A percentile compares a stretch with the other conserved stretches of the same genome.
Evolutionary conservation across 2,329 filamentous ascomycete genomes (phyloP).

Genomic region (Pyrenophora graminea): DNA sequence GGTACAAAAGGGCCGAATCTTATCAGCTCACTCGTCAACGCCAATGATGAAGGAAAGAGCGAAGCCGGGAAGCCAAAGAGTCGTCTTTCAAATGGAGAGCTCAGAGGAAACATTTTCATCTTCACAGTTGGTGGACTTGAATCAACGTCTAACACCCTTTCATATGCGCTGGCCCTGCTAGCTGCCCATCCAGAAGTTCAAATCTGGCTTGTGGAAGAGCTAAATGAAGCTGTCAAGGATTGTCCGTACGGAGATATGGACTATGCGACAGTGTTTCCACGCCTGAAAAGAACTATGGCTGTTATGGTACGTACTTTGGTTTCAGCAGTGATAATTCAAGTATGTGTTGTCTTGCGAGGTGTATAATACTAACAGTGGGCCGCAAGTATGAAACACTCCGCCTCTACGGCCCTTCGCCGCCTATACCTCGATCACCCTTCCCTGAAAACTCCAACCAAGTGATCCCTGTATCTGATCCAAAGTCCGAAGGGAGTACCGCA

Average conservation of each 20-base stretch:
- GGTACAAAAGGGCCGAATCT: slow-evolving; percentile 31
- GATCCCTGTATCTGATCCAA: slow-evolving; percentile 4
- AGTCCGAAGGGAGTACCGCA: neutral
- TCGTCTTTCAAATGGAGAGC: slow-evolving; percentile 25
- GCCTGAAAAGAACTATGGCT: slow-evolving; percentile 51
- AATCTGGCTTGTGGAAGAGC: slow-evolving; percentile 58
- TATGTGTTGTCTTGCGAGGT: neutral
- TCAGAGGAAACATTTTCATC: slow-evolving; percentile 39
- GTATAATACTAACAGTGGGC: neutral
- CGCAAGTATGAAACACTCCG: slow-evolving; percentile 36
- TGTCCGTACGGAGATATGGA: slow-evolving; percentile 16
- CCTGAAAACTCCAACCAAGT: slow-evolving; percentile 1
- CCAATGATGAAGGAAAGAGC: slow-evolving; percentile 8
- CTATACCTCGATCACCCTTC: slow-evolving; percentile 17
- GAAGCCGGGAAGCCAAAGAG: neutral
- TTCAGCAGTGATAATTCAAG: neutral
- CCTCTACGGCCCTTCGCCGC: slow-evolving; percentile 27
- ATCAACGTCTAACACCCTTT: slow-evolving; percentile 53
- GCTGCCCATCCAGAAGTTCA: slow-evolving; percentile 56
- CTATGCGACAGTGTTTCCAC: slow-evolving; percentile 53
- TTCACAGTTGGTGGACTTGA: slow-evolving; percentile 39
- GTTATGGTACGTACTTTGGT: slow-evolving; percentile 50
- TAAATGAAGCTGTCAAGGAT: slow-evolving; percentile 44
- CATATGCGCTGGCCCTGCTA: slow-evolving; percentile 55
- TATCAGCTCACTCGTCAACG: slow-evolving; percentile 31